Percentiles rank a stretch among this genome's conserved stretches.
These are phyloP conservation scores for Edaphochlamys debaryana DNA, from an alignment of 139 green algal species.

Conservation along the genomic window DNA sequence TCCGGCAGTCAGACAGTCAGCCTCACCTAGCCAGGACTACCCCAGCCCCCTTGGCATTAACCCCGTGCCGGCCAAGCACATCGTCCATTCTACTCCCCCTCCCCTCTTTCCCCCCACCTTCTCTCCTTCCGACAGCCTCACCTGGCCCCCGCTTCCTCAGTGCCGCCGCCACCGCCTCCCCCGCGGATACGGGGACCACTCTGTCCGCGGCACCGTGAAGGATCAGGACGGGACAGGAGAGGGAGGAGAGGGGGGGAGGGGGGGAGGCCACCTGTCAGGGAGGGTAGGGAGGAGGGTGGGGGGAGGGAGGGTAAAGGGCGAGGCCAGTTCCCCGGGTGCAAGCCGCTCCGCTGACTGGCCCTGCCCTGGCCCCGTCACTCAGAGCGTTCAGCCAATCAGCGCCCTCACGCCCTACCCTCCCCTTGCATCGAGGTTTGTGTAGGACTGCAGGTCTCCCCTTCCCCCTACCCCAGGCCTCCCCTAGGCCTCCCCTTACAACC, in stretches of 20 bases:
- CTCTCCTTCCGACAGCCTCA: no score
- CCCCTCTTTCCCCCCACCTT: no score
- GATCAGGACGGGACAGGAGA: slow-evolving; percentile 14
- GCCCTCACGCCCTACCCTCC: no score
- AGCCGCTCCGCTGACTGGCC: background rate
- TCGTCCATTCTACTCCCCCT: no score
- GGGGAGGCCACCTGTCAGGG: background rate
- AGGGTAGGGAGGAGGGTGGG: no score
- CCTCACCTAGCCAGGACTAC: no score
- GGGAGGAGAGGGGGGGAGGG: background rate
- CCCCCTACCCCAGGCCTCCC: no score
- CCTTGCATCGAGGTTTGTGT: slow-evolving; percentile 50
- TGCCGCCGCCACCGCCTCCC: background rate
- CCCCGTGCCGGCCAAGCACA: no score
- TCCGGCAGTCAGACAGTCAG: no score
- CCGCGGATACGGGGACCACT: background rate
- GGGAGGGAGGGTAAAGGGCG: background rate
- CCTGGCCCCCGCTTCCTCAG: background rate
- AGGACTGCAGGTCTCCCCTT: slow-evolving; percentile 60
- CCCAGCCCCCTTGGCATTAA: no score
- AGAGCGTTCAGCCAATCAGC: background rate
- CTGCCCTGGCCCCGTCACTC: background rate
- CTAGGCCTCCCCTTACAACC: no score
- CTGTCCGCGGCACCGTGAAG: background rate
- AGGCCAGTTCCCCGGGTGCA: no score